phyloP scores from a whole-genome alignment of 2,329 filamentous ascomycete species.

The Colletotrichum salicis region DNA sequence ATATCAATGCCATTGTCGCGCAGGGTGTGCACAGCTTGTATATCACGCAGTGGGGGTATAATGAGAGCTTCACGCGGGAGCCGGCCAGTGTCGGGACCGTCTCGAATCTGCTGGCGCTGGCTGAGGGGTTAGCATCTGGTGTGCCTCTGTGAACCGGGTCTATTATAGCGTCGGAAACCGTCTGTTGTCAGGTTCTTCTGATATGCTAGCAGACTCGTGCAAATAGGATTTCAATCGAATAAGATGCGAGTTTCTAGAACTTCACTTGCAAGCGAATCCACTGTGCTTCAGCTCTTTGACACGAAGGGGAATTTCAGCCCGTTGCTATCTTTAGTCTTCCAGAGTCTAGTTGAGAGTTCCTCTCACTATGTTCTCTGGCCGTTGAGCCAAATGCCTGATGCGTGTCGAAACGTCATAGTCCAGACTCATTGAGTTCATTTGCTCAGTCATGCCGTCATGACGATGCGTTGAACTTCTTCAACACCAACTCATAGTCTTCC shows the following conservation, averaged over 20 bases:
- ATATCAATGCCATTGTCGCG: slow-evolving; percentile 9
- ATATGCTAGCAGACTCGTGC: too few relatives aligned
- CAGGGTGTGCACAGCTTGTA: slow-evolving; percentile 5
- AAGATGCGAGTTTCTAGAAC: too few relatives aligned
- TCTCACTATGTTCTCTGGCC: too few relatives aligned
- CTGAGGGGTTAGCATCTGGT: background rate
- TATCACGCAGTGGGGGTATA: slow-evolving; percentile 17
- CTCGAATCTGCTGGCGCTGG: slow-evolving; percentile 5
- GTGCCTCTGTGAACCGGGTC: background rate
- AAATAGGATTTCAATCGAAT: background rate
- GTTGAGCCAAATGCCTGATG: too few relatives aligned
- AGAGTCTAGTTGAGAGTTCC: too few relatives aligned
- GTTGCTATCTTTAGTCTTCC: too few relatives aligned
- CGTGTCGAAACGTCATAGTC: too few relatives aligned
- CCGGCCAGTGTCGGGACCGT: slow-evolving; percentile 7
- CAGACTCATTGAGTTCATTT: too few relatives aligned
- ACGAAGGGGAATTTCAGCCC: too few relatives aligned
- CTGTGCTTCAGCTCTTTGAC: too few relatives aligned
- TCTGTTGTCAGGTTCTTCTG: too few relatives aligned
- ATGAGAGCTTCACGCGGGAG: slow-evolving; percentile 14
- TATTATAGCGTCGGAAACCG: background rate
- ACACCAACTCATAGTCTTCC: background rate
- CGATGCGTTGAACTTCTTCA: background rate
- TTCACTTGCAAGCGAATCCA: too few relatives aligned
- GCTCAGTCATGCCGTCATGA: background rate